Evolutionary conservation across 495 filamentous ascomycete species (phyloP).

Genomic region (Xylaria intraflava): DNA sequence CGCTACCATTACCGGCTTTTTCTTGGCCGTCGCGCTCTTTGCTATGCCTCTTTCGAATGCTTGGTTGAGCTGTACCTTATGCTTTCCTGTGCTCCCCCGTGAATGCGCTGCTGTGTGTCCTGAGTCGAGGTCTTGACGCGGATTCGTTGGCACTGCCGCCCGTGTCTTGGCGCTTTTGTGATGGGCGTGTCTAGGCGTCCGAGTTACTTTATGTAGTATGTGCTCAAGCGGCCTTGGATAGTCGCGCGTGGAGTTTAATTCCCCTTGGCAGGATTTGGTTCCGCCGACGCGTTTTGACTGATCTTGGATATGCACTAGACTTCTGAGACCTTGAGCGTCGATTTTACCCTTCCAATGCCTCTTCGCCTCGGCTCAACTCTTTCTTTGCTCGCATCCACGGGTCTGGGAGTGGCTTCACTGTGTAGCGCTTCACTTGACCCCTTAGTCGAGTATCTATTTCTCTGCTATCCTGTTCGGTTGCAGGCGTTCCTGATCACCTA

Average conservation of each 20-base stretch:
- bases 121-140: no score
- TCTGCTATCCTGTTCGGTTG: neutral
- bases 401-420: neutral
- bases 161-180: no score
- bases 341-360: neutral
- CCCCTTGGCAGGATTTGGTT: neutral
- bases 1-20: neutral
- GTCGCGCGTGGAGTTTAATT: neutral
- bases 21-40: neutral
- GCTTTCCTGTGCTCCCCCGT: no score
- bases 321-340: neutral
- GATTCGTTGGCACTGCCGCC: no score
- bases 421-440: neutral
- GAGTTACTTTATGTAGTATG: no score
- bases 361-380: slow-evolving; percentile 3
- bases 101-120: no score
- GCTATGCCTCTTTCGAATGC: neutral
- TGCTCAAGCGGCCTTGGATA: neutral
- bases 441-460: neutral
- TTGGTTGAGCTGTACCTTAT: no score
- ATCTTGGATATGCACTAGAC: neutral
- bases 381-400: neutral
- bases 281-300: neutral
- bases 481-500: slow-evolving; percentile 15
- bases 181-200: no score